Evolutionary conservation across 495 filamentous ascomycete species (phyloP).

Genomic region (Podospora bellae-mahoneyi): DNA sequence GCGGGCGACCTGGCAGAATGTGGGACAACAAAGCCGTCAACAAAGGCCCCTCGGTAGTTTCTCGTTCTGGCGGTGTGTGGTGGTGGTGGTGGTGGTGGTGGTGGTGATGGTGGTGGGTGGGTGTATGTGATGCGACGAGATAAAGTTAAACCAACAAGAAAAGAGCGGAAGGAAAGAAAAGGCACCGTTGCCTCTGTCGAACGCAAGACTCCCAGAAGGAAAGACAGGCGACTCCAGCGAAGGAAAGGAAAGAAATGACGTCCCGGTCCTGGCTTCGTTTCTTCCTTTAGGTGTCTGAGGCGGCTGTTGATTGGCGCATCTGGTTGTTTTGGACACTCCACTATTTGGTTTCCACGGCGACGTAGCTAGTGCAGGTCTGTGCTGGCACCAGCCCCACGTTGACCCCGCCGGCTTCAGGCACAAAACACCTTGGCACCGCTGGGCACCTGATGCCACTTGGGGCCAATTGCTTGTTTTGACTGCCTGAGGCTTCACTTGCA

Average conservation of each 20-base stretch:
- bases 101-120: no score
- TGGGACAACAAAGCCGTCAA: not conserved
- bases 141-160: not conserved
- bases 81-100: not conserved
- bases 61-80: not conserved
- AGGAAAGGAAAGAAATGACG: constrained; percentile 7
- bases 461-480: constrained; percentile 13
- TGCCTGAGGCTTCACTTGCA: no score
- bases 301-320: constrained; percentile 19
- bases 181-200: not conserved
- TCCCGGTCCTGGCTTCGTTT: constrained; percentile 6
- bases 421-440: not conserved
- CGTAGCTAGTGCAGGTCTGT: not conserved
- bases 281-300: not conserved
- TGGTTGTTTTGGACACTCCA: constrained; percentile 23
- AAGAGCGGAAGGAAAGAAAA: not conserved
- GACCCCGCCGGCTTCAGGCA: not conserved
- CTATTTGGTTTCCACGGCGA: constrained; percentile 23
- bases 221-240: not conserved
- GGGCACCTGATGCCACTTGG: not conserved
- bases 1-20: constrained; percentile 1
- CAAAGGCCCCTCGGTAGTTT: not conserved
- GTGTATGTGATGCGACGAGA: not conserved
- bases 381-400: constrained; percentile 12
- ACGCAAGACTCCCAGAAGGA: not conserved